These are phyloP conservation scores for Aspergillus arachidicola DNA, from an alignment of 2,329 filamentous ascomycete species.

Conservation along the genomic window DNA sequence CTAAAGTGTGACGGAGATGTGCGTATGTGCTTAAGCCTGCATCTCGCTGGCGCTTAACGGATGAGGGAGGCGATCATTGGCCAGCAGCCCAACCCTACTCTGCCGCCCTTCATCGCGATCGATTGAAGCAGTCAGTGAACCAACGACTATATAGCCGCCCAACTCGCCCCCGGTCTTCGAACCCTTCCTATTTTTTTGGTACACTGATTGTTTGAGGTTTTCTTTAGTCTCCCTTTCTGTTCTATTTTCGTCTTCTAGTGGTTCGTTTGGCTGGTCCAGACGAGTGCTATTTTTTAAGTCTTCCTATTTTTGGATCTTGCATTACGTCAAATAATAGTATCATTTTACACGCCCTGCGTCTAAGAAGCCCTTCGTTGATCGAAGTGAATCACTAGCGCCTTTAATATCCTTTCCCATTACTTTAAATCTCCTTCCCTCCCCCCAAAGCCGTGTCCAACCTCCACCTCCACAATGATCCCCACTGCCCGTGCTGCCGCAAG, in stretches of 20 bases:
- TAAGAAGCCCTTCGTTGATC: slow-evolving; percentile 39
- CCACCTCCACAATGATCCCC: slow-evolving; percentile 36
- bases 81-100: slow-evolving; percentile 4
- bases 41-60: slow-evolving; percentile 23
- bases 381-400: slow-evolving; percentile 25
- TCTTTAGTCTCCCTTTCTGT: slow-evolving; percentile 29
- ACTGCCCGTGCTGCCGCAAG: slow-evolving; percentile 42
- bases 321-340: slow-evolving; percentile 29
- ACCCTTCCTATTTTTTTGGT: slow-evolving; percentile 23
- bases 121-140: background rate
- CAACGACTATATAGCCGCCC: slow-evolving; percentile 39
- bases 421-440: slow-evolving; percentile 3
- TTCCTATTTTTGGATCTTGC: slow-evolving; percentile 24
- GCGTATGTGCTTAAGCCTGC: slow-evolving; percentile 18
- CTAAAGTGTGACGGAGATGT: slow-evolving; percentile 18
- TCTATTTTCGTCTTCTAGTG: slow-evolving; percentile 37
- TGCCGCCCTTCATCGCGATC: background rate
- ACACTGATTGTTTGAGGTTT: slow-evolving; percentile 38
- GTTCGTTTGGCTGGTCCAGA: slow-evolving; percentile 50
- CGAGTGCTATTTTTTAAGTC: slow-evolving; percentile 29
- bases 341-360: slow-evolving; percentile 23
- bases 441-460: slow-evolving; percentile 9
- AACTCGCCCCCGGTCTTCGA: slow-evolving; percentile 16
- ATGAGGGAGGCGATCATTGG: slow-evolving; percentile 16
- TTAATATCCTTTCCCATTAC: slow-evolving; percentile 8